These are phyloP conservation scores for Globisporangium lucens DNA, from an alignment of 352 stramenopile species.

Conservation along the genomic window DNA sequence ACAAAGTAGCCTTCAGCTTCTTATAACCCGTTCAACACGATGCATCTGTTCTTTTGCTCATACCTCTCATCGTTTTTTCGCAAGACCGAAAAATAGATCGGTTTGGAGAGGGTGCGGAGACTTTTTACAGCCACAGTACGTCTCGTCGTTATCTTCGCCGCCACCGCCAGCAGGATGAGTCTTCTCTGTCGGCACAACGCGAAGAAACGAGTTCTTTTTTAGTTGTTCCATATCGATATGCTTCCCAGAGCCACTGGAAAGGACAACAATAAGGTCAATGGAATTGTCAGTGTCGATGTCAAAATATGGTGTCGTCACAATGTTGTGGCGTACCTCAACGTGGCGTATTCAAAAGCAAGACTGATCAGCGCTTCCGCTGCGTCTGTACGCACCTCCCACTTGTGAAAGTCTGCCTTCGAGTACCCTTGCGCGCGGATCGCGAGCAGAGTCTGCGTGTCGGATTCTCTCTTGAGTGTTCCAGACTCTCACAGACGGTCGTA, in stretches of 20 bases:
- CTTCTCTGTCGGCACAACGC: slow-evolving; percentile 1
- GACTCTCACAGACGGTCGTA: slow-evolving; percentile 37
- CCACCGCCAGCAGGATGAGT: background rate
- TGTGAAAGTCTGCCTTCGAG: slow-evolving; percentile 23
- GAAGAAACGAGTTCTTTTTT: slow-evolving; percentile 24
- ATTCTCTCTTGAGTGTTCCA: slow-evolving; percentile 33
- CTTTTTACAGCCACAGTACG: no score
- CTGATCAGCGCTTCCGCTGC: slow-evolving; percentile 29
- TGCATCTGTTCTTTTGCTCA: no score
- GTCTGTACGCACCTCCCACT: slow-evolving; percentile 28
- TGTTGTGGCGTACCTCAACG: slow-evolving; percentile 20
- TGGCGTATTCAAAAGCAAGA: slow-evolving; percentile 23
- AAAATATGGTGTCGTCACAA: background rate
- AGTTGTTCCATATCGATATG: slow-evolving; percentile 21
- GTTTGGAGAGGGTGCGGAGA: no score
- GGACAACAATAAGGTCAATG: slow-evolving; percentile 5
- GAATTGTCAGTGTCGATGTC: background rate
- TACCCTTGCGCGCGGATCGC: slow-evolving; percentile 26
- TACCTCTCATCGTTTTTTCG: no score
- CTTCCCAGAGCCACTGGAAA: slow-evolving; percentile 9
- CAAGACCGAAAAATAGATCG: no score
- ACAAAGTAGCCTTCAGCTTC: no score
- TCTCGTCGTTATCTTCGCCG: slow-evolving; percentile 18
- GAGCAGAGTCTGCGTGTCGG: slow-evolving; percentile 29
- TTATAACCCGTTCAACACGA: no score